Base-by-base conservation (phyloP, 2,329 filamentous ascomycete genomes). In the Hyphodiscus sp. region DNA sequence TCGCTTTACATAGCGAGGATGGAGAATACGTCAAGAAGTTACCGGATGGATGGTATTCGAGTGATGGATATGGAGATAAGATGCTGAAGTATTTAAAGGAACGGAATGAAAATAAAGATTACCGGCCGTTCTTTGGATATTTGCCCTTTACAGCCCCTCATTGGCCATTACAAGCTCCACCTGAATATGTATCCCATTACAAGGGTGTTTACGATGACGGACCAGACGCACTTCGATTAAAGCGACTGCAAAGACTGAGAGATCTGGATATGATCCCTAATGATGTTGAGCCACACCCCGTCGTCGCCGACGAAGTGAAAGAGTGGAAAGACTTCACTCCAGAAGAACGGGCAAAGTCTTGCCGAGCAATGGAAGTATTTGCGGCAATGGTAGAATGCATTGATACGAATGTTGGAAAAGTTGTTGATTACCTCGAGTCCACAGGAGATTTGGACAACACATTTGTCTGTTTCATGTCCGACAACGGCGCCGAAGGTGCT, bases 391-490 rank as follows among this genome's bases (percentile, higher is more conserved):
- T 61, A 2, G 54, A 61, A 20, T 38, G 47, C 13, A 85, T 86
- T 79, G 82, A 86, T 60, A 65, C 65, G 53, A 81, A 83, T 54
- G 75, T 86, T 18, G 81, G 81, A 41, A 78, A 78, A 52, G 76
- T 85, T 2, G 68, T 83, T 20, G 70, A 79, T 38, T 85, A 61
- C 42, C 50, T 61, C 2, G 70, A 78, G 53, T 64, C 73, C 44
- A 78, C 75, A 1, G 78, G 75, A 52, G 81, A 85, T 63, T 71
- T 81, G 0, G 81, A 85, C 57, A 83, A 85, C 64, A 86, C 82
- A 1, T 79, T 85, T 56, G 73, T 86, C 49, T 75, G 77, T 62
- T 85, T 85, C 72, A 77, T 84, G 70, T 80, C 75, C 1, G 81
- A 85, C 67, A 85, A 85, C 56, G 81, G 81, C 2, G 80, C 80